These are phyloP conservation scores for Karstenula rhodostoma DNA, from an alignment of 2,329 filamentous ascomycete genomes.

Conservation along the genomic window DNA sequence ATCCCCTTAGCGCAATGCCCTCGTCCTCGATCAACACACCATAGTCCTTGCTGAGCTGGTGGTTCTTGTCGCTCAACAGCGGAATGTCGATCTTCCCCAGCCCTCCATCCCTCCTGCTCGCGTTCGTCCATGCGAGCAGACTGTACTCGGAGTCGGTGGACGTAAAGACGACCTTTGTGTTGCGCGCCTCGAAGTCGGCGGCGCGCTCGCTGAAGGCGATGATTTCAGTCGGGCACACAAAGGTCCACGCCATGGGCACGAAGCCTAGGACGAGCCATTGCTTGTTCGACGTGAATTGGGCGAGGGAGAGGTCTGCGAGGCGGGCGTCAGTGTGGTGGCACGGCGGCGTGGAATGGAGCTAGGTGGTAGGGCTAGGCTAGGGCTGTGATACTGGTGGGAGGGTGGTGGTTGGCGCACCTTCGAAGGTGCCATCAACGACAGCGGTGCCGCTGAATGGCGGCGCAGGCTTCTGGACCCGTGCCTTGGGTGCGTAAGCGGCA, in stretches of 20 bases:
- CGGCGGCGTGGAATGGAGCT: neutral
- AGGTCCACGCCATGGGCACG: conserved; percentile 74
- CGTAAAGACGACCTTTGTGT: conserved; percentile 67
- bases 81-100: conserved; percentile 69
- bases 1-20: conserved; percentile 68
- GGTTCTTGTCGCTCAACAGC: conserved; percentile 68
- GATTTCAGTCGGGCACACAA: conserved; percentile 73
- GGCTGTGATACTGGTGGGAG: neutral
- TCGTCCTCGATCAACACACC: conserved; percentile 71
- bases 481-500: conserved; percentile 47
- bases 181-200: conserved; percentile 66
- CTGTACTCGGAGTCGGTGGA: conserved; percentile 69
- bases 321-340: neutral
- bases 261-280: conserved; percentile 71
- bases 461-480: conserved; percentile 51
- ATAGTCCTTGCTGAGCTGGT: conserved; percentile 67
- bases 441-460: conserved; percentile 49
- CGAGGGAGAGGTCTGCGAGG: conserved; percentile 46
- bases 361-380: neutral
- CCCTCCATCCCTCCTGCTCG: conserved; percentile 67
- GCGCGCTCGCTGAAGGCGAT: conserved; percentile 70
- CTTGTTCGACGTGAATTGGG: conserved; percentile 52
- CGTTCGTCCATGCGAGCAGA: conserved; percentile 58
- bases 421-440: conserved; percentile 51
- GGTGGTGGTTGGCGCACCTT: conserved; percentile 37